Percentiles rank a stretch among this genome's conserved stretches.
phyloP scores from a whole-genome alignment of 306 rosid species.

The Acacia melanoxylon region DNA sequence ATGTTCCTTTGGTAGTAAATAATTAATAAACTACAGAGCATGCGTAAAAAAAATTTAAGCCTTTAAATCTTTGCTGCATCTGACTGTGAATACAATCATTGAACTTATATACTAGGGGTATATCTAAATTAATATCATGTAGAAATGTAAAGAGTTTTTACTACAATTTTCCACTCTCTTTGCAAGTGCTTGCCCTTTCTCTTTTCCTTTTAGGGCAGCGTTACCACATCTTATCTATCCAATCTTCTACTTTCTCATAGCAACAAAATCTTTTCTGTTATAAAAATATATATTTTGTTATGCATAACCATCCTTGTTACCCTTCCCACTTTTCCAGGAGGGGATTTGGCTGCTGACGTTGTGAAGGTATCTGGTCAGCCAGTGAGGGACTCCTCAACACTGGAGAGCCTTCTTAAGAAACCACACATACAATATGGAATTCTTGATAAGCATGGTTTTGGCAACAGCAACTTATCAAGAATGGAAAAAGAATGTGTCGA shows the following conservation, averaged over 20 bases:
- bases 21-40: not conserved
- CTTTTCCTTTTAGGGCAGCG: not conserved
- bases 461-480: slow-evolving; percentile 62
- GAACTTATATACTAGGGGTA: not conserved
- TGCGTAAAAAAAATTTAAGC: not conserved
- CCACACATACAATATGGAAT: slow-evolving; percentile 78
- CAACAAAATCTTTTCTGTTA: not conserved
- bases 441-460: slow-evolving; percentile 86
- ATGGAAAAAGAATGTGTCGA: slow-evolving; percentile 86
- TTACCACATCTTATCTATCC: not conserved
- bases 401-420: slow-evolving; percentile 97
- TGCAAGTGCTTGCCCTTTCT: not conserved
- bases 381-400: slow-evolving; percentile 73
- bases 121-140: not conserved
- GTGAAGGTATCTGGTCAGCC: slow-evolving; percentile 71
- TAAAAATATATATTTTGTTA: not conserved
- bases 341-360: slow-evolving; percentile 84
- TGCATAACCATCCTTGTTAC: slow-evolving; percentile 1
- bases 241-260: not conserved
- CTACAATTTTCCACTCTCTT: slow-evolving; percentile 4
- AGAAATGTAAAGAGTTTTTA: slow-evolving; percentile 7
- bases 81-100: not conserved
- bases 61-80: not conserved
- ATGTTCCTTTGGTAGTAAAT: not conserved
- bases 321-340: slow-evolving; percentile 50